Base-by-base conservation (phyloP, 2,329 filamentous ascomycete species). In the Aspergillus neotritici region DNA sequence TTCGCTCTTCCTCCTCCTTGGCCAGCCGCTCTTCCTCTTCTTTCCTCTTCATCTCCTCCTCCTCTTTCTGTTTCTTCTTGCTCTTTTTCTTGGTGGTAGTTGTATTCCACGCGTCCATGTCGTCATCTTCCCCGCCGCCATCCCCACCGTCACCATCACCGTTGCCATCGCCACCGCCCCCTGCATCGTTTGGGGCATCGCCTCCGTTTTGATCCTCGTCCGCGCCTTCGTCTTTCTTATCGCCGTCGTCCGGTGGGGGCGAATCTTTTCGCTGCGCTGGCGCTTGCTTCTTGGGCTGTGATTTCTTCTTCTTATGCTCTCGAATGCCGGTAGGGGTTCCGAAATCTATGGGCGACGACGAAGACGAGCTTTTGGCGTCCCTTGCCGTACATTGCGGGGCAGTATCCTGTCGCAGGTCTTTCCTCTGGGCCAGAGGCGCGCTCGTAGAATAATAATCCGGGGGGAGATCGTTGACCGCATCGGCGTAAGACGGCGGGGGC, bases 91-190 rank as follows among this genome's bases (percentile, higher is more conserved):
- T 59, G 12, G 51, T 55, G 25, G 56, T 48, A 13, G 51, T 54
- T 15, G 53, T 53, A 49, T 61, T 62, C 69, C 68, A 71, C 12
- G 60, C 64, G 33, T 63, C 62, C 44, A 70, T 70, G 28, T 65
- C 66, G 25, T 67, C 67, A 17, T 65, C 64, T 34, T 64, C 66
- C 37, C 51, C 61, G 14, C 55, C 56, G 31, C 55, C 65, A 11
- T 52, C 60, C 9, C 54, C 63, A 46, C 55, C 56, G 9, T 53
- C 63, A 36, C 58, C 65, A 13, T 58, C 64, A 12, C 57, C 66
- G 28, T 58, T 60, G 11, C 61, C 64, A 33, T 62, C 61, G 34
- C 61, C 62, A 32, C 57, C 59, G 29, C 47, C 57, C 34, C 51
- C 54, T 58, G 67, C 57, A 53, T 56, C 64, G 13, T 55, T 64